Percentiles rank a stretch among this genome's conserved stretches.
Evolutionary conservation across 1,284 basidiomycete genomes (phyloP).

Genomic region (Leccinum huronense): DNA sequence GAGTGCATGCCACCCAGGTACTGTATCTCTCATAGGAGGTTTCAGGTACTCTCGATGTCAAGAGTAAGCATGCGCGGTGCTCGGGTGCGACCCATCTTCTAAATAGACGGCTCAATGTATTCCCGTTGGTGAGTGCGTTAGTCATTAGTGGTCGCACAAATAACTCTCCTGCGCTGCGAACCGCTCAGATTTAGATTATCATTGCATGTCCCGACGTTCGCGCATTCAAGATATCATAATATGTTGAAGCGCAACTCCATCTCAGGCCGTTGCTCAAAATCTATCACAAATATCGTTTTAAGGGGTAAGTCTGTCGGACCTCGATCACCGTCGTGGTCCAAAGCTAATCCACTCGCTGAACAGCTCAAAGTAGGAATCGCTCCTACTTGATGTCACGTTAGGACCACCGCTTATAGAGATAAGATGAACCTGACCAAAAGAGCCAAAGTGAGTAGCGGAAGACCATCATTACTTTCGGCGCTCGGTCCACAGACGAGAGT

Average conservation of each 20-base stretch:
- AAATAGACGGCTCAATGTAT: neutral
- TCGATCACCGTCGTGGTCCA: neutral
- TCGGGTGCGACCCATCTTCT: neutral
- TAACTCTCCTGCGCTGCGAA: neutral
- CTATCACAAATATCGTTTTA: neutral
- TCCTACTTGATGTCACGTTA: slow-evolving; percentile 19
- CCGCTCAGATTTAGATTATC: neutral
- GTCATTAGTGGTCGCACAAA: neutral
- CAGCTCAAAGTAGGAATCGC: neutral
- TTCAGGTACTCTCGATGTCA: neutral
- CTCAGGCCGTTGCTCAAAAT: neutral
- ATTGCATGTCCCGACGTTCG: neutral
- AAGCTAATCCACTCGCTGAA: neutral
- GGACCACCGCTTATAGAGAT: slow-evolving; percentile 39
- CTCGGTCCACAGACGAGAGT: slow-evolving; percentile 14
- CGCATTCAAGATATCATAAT: neutral
- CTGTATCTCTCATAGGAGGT: neutral
- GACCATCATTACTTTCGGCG: neutral
- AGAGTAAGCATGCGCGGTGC: neutral
- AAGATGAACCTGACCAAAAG: neutral
- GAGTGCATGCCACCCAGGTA: neutral
- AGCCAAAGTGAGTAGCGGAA: slow-evolving; percentile 20
- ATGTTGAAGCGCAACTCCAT: neutral
- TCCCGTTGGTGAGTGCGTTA: neutral
- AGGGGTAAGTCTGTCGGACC: neutral